Conservation (phyloP, 2,329 filamentous ascomycete species). For the Clarireedia hainanense region DNA sequence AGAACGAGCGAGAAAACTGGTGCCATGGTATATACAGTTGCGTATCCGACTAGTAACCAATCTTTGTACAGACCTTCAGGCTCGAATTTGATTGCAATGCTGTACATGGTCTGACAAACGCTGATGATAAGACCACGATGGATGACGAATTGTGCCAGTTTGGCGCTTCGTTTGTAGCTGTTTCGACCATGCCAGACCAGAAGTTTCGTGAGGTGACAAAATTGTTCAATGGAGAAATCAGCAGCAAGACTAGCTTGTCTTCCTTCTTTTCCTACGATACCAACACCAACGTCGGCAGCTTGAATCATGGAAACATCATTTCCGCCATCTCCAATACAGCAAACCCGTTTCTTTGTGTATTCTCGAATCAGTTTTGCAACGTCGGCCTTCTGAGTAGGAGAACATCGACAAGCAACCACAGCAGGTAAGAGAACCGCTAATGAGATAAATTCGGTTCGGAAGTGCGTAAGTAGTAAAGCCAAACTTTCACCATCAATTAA, state of each 20-base stretch:
- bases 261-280: constrained; percentile 96
- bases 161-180: constrained; percentile 91
- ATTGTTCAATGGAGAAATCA: constrained; percentile 94
- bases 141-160: constrained; percentile 96
- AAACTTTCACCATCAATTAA: constrained; percentile 94
- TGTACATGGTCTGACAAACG: constrained; percentile 96
- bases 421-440: constrained; percentile 81
- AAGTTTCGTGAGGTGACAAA: constrained; percentile 88
- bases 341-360: constrained; percentile 89
- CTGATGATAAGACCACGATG: constrained; percentile 92
- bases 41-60: constrained; percentile 95
- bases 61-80: constrained; percentile 92
- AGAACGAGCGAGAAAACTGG: constrained; percentile 91
- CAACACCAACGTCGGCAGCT: constrained; percentile 93
- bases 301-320: constrained; percentile 99
- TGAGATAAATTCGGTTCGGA: constrained; percentile 77
- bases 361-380: constrained; percentile 83
- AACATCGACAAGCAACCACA: constrained; percentile 93
- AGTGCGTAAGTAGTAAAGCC: constrained; percentile 72
- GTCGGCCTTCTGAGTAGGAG: constrained; percentile 93
- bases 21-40: constrained; percentile 87
- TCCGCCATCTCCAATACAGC: constrained; percentile 95
- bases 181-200: constrained; percentile 99
- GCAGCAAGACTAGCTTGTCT: constrained; percentile 90
- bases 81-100: constrained; percentile 85